Evolutionary conservation across 2,329 filamentous ascomycete genomes (phyloP), one percentile per base, ranked within the genome.

Genomic region (Pseudocercospora ulei): DNA sequence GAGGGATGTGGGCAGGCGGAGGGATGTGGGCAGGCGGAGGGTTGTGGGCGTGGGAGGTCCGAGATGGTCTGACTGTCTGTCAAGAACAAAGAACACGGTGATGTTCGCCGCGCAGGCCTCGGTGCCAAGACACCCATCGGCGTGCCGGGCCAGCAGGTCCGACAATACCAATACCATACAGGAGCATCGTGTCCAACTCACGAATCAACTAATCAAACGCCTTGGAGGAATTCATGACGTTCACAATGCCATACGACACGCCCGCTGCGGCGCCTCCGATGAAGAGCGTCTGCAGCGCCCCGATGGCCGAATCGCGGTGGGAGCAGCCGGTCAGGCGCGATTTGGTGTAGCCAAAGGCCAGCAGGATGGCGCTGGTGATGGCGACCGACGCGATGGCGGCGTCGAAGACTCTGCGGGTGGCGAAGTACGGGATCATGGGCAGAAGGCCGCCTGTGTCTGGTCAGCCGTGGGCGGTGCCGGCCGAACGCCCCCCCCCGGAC

Each of bases 391-490:
- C 64, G 44, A 64, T 65, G 26, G 70, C 56, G 1, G 65, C 67
- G 19, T 60, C 49, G 3, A 56, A 55, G 18, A 66, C 60, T 9
- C 63, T 45, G 24, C 57, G 46, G 43, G 63, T 57, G 13, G 55
- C 54, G 46, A 74, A 72, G 53, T 73, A 73, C 1, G 71, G 71
- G 0, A 72, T 59, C 50, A 74, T 62, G 6, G 71, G 70, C 6
- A 64, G 46, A 4, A 65, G 38, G 4, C 62, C 62, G 38, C 62
- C 61, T 53, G 13, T 12, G 1, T 9, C 20, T 17, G 4, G 33
- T 46, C 28, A 49, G 37, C 39, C 2, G 6, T 1, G 8, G 18
- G 14, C 29, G 20, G 4, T 7, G 16, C 19, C 20, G 30, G 5
- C 14, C 12, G n/a, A 24, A 23, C 5, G 6, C 9, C 7, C 6